Percentiles rank a stretch among this genome's conserved stretches.
Conservation (phyloP, 2,329 filamentous ascomycete genomes). For the Botryotinia globosa region DNA sequence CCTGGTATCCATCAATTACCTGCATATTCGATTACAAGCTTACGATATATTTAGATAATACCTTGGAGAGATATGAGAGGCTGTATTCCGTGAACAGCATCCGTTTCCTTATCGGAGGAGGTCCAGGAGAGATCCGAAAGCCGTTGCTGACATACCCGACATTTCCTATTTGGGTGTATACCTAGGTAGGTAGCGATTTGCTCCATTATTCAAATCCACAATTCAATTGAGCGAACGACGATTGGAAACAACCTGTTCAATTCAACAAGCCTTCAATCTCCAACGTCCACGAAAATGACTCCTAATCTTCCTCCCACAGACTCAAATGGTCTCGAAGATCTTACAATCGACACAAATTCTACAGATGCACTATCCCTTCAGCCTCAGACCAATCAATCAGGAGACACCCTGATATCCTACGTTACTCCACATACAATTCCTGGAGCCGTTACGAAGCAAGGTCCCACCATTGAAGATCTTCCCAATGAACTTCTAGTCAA, state of each 20-base stretch:
- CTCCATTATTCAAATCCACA: neutral
- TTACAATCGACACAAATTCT: neutral
- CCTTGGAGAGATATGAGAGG: neutral
- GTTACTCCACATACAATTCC: slow-evolving; percentile 1
- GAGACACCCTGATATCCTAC: neutral
- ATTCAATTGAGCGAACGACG: neutral
- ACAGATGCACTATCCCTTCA: neutral
- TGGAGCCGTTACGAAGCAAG: neutral
- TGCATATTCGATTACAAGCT: neutral
- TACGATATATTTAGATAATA: neutral
- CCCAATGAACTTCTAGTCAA: slow-evolving; percentile 61
- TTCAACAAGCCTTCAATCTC: neutral
- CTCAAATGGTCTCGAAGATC: neutral
- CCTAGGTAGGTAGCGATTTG: neutral
- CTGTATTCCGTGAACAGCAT: neutral
- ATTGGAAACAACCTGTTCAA: neutral
- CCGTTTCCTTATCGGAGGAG: neutral
- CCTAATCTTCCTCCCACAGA: neutral
- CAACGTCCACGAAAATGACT: neutral
- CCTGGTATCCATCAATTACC: neutral
- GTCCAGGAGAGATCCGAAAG: neutral
- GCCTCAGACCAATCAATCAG: neutral
- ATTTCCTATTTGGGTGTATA: neutral
- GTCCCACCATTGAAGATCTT: slow-evolving; percentile 39
- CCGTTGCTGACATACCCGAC: slow-evolving; percentile 2